Conservation (phyloP, 805 yeast species). For the Starmerella geochares region DNA sequence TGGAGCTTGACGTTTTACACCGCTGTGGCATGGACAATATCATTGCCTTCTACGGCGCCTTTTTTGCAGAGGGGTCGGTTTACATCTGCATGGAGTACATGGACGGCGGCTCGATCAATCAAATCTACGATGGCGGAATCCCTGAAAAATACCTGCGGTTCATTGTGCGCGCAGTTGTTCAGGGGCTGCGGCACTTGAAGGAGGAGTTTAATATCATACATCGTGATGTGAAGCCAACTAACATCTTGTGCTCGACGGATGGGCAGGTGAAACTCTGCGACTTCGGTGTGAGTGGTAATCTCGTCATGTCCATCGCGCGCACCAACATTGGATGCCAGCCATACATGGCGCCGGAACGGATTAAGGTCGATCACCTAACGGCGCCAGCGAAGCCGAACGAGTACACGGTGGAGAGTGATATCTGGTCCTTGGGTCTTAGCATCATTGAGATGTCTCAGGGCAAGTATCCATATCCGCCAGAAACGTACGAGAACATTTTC, state of each 20-base stretch:
- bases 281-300: conserved; percentile 90
- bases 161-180: conserved; percentile 67
- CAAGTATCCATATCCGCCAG: conserved; percentile 91
- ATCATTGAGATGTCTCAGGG: conserved; percentile 85
- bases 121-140: conserved; percentile 65
- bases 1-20: conserved; percentile 92
- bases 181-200: conserved; percentile 73
- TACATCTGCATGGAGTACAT: conserved; percentile 96
- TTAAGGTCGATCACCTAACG: conserved; percentile 32
- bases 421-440: conserved; percentile 88
- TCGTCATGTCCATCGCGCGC: conserved; percentile 88
- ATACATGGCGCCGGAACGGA: conserved; percentile 97
- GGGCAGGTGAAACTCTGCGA: conserved; percentile 93
- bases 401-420: conserved; percentile 87
- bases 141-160: conserved; percentile 73
- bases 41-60: conserved; percentile 95
- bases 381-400: conserved; percentile 30
- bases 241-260: conserved; percentile 65
- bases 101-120: conserved; percentile 93
- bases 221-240: conserved; percentile 94
- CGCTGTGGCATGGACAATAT: conserved; percentile 82
- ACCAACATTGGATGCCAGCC: conserved; percentile 97
- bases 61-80: conserved; percentile 94
- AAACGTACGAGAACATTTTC: conserved; percentile 79
- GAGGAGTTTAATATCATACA: conserved; percentile 89